Percentiles rank a stretch among this genome's conserved stretches.
These are phyloP conservation scores for Rhododendron henanense DNA, from an alignment of 148 eudicot species.

Conservation along the genomic window DNA sequence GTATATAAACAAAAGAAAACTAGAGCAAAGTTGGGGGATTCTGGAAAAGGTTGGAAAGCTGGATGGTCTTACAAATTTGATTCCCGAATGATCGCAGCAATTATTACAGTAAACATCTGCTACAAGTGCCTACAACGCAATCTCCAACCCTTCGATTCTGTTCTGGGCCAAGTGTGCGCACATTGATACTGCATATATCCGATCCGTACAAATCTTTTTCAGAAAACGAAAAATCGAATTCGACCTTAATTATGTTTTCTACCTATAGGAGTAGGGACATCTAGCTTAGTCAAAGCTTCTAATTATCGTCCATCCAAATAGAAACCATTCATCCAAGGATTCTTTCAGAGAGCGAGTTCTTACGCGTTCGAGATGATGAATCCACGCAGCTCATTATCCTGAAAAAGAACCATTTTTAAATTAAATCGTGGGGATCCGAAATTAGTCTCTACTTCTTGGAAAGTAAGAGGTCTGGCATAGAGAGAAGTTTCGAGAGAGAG, in stretches of 20 bases:
- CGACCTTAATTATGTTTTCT: background rate
- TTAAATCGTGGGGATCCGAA: background rate
- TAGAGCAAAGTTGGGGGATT: background rate
- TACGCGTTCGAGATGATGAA: background rate
- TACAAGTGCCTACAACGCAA: too few relatives aligned
- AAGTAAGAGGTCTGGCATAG: too few relatives aligned
- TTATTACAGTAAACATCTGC: background rate
- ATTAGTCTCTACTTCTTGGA: background rate
- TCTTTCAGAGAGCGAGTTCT: background rate
- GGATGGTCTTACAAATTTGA: background rate
- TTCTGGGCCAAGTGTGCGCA: background rate
- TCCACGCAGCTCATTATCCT: background rate
- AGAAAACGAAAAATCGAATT: background rate
- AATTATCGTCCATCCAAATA: background rate
- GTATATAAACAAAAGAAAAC: background rate
- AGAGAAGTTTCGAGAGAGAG: too few relatives aligned
- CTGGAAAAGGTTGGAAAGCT: background rate
- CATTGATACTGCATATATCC: background rate
- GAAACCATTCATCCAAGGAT: background rate
- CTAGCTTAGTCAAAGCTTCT: too few relatives aligned
- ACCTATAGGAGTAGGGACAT: too few relatives aligned
- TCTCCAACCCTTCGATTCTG: background rate
- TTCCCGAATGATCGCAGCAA: background rate
- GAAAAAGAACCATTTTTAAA: background rate
- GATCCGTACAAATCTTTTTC: background rate